A percentile compares a stretch with the other conserved stretches of the same genome.
Conservation (phyloP, 257 asterid species). For the Mentha longifolia region DNA sequence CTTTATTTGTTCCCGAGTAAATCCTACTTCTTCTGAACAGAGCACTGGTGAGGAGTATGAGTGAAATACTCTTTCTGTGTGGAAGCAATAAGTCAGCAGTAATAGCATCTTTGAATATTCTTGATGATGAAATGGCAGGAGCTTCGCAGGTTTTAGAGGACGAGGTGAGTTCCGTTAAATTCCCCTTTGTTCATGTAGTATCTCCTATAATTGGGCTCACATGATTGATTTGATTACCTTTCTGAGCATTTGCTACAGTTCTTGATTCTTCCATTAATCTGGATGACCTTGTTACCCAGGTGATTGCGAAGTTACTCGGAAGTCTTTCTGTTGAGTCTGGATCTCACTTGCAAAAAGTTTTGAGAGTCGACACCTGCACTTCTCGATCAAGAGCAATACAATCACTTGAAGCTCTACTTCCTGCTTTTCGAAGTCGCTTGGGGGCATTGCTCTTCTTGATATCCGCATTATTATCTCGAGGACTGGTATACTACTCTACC, state of each 20-base stretch:
- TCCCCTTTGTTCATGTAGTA: constrained; percentile 1
- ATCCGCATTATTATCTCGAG: constrained; percentile 91
- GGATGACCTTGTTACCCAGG: constrained; percentile 45
- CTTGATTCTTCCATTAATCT: background rate
- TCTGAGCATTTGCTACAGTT: background rate
- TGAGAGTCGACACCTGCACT: constrained; percentile 63
- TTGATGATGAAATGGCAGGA: constrained; percentile 43
- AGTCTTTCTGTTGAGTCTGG: constrained; percentile 84
- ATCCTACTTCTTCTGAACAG: constrained; percentile 48
- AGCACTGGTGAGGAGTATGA: constrained; percentile 86
- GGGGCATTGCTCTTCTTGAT: constrained; percentile 94
- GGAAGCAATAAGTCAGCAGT: constrained; percentile 75
- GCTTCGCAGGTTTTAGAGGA: constrained; percentile 55
- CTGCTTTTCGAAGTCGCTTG: constrained; percentile 82
- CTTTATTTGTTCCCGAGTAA: constrained; percentile 21
- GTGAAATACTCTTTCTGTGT: constrained; percentile 86
- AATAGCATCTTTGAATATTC: constrained; percentile 66
- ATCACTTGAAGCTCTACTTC: constrained; percentile 76
- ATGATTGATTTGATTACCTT: background rate
- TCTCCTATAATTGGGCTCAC: background rate
- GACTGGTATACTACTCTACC: constrained; percentile 62
- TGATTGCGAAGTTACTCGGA: constrained; percentile 65
- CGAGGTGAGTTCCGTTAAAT: constrained; percentile 53
- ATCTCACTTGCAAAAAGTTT: constrained; percentile 62
- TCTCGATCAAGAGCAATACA: constrained; percentile 57